phyloP scores from a whole-genome alignment of 176 grass and related monocot species.

The Elaeis guineensis region DNA sequence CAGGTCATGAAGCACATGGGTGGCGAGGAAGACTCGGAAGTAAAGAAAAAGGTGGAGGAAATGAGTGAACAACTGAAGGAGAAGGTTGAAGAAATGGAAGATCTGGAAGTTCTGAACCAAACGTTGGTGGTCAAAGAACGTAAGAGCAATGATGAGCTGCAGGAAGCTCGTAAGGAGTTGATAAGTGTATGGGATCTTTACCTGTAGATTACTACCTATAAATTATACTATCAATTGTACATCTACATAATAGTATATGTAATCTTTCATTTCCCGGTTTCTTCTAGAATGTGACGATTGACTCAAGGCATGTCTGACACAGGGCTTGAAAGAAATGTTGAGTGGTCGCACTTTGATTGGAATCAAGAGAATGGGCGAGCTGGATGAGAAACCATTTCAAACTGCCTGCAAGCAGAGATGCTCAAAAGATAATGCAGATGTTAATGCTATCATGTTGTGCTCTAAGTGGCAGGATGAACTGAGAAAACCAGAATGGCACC shows the following conservation, averaged over 20 bases:
- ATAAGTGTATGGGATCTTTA: constrained; percentile 40
- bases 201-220: not conserved
- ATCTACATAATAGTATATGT: constrained; percentile 1
- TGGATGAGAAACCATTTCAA: constrained; percentile 25
- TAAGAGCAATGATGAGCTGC: constrained; percentile 45
- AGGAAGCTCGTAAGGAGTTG: constrained; percentile 47
- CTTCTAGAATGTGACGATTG: too few relatives aligned
- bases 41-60: constrained; percentile 29
- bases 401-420: constrained; percentile 17
- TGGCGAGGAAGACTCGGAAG: constrained; percentile 29
- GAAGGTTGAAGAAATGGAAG: constrained; percentile 63
- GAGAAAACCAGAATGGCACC: constrained; percentile 26
- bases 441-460: constrained; percentile 1
- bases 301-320: too few relatives aligned
- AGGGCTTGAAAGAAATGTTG: constrained; percentile 3
- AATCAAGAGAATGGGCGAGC: constrained; percentile 37
- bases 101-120: constrained; percentile 34
- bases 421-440: constrained; percentile 11
- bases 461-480: constrained; percentile 28
- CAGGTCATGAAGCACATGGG: constrained; percentile 50
- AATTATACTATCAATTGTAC: constrained; percentile 7
- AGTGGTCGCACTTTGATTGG: constrained; percentile 1
- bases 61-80: constrained; percentile 24
- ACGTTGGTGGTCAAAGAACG: constrained; percentile 37
- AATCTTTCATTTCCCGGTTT: not conserved